Conservation (phyloP, 345 rosid genomes). For the Citrus reticulata region DNA sequence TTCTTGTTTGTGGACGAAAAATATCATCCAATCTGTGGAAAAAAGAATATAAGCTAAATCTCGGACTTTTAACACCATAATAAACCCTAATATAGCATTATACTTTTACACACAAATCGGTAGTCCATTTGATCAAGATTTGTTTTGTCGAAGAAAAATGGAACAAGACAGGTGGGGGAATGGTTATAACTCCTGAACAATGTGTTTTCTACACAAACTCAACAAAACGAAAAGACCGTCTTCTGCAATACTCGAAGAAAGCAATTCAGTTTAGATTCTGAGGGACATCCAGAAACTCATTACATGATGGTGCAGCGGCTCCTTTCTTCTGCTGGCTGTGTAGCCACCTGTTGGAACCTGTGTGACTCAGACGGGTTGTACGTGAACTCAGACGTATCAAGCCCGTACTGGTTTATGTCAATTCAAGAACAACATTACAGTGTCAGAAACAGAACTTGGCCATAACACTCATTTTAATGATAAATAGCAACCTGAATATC, state of each 20-base stretch:
- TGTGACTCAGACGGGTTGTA: conserved; percentile 85
- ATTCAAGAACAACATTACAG: conserved; percentile 9
- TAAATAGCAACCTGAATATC: neutral
- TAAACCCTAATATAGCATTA: neutral
- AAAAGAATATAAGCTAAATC: neutral
- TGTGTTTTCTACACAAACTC: conserved; percentile 25
- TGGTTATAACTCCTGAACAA: conserved; percentile 19
- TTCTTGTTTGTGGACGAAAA: no score
- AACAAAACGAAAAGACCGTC: conserved; percentile 23
- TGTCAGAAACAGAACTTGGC: neutral
- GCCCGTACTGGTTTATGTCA: conserved; percentile 66
- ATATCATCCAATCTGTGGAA: neutral
- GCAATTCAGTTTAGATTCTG: neutral
- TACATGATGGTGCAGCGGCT: conserved; percentile 89
- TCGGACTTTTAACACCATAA: conserved; percentile 4
- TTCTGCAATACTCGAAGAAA: conserved; percentile 22
- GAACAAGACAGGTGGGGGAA: neutral
- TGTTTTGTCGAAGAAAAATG: neutral
- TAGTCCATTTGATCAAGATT: conserved; percentile 2
- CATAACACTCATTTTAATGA: neutral
- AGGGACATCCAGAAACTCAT: conserved; percentile 6
- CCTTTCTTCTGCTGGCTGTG: conserved; percentile 73
- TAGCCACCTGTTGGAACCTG: conserved; percentile 61
- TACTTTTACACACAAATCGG: conserved; percentile 17
- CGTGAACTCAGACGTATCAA: conserved; percentile 92